Evolutionary conservation across 1,284 basidiomycete genomes (phyloP), one percentile per base, ranked within the genome.

Genomic region (Tilletia indica): DNA sequence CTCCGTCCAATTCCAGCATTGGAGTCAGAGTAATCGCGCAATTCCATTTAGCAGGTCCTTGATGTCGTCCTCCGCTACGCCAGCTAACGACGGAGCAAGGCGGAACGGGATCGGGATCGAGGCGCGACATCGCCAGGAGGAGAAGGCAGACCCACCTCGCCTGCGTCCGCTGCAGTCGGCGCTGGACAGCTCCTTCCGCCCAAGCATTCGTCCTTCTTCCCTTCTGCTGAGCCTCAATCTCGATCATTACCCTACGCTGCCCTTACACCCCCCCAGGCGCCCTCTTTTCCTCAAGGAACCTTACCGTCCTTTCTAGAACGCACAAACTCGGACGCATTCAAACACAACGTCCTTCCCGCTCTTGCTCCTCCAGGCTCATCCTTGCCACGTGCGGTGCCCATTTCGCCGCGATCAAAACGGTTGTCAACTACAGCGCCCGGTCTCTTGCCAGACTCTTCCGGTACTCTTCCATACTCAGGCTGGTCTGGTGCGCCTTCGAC

Each of bases 251-350:
- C 42, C 42, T 45, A 45, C 14, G 3, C 14, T 1, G 42, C 61
- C 3, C 61, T 38, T 3, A 38, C 61, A 9, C 61, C 61, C 2
- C 61, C 34, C 12, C 36, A 34, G 16, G 39, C 61, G 12, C 2
- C 61, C 14, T 39, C 38, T 16, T 36, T 39, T 6, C 14, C 61
- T 14, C 19, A 58, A 14, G 21, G 25, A 3, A 36, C 14, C 9
- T 9, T 42, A 16, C 61, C 61, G 19, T 19, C 61, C 34, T 64
- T 64, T 34, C 36, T 64, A 6, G 61, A 64, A 21, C 61, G 38
- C 6, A 14, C 36, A 25, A 64, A 64, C 61, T 42, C 61, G 61
- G 61, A 64, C 34, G 61, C 61, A 36, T 64, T 64, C 61, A 64
- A 64, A 34, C 21, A 38, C 61, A 64, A 64, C 38, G 61, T 64